phyloP scores from a whole-genome alignment of 139 green algal genomes.

The Tetraselmis chui region DNA sequence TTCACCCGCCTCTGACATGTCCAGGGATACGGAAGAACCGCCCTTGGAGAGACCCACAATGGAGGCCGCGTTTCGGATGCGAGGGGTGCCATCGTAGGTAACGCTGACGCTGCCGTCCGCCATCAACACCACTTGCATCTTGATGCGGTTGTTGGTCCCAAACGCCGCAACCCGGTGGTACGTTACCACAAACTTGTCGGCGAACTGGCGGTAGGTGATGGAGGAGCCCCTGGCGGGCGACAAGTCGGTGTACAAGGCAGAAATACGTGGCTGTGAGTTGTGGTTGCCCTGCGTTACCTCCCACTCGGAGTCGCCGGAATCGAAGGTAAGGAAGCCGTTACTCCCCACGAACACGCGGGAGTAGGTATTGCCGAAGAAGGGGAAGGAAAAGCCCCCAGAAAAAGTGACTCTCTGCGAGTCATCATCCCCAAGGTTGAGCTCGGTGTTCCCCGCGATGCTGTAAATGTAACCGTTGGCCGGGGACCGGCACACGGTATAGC shows the following conservation, averaged over 20 bases:
- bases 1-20: too few relatives aligned
- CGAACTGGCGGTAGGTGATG: background rate
- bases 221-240: background rate
- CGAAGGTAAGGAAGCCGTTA: background rate
- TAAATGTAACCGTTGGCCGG: background rate
- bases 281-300: background rate
- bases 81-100: background rate
- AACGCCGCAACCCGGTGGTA: background rate
- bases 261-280: background rate
- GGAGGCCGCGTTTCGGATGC: too few relatives aligned
- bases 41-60: too few relatives aligned
- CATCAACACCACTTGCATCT: background rate
- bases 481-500: background rate
- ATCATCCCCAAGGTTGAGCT: background rate
- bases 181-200: background rate
- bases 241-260: background rate
- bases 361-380: background rate
- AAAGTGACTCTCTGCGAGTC: background rate
- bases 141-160: background rate
- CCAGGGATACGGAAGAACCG: too few relatives aligned
- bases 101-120: background rate
- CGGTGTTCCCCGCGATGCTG: background rate
- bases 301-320: background rate
- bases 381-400: background rate
- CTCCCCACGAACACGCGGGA: background rate